A percentile compares a stretch with the other conserved stretches of the same genome.
Evolutionary conservation across 2,329 filamentous ascomycete species (phyloP).

Genomic region (Alternaria arbusti): DNA sequence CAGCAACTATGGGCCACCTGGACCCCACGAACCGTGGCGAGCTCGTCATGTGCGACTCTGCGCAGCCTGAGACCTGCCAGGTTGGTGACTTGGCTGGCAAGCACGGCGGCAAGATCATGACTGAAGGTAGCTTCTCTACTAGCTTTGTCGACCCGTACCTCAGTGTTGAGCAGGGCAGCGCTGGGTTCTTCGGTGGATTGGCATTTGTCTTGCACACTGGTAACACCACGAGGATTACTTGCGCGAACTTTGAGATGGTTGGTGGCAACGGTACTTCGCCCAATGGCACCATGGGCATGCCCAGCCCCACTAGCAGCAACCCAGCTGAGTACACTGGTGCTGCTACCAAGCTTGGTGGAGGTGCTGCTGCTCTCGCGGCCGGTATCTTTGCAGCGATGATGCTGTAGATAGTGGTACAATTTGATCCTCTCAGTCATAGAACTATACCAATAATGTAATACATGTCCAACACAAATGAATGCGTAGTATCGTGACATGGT

Average conservation of each 20-base stretch:
- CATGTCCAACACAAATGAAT: not conserved
- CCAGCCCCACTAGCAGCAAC: conserved; percentile 14
- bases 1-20: conserved; percentile 45
- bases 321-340: conserved; percentile 23
- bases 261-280: conserved; percentile 12
- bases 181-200: conserved; percentile 58
- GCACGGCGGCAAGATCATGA: conserved; percentile 47
- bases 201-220: conserved; percentile 60
- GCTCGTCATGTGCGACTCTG: conserved; percentile 40
- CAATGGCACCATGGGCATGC: conserved; percentile 1
- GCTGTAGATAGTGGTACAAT: not conserved
- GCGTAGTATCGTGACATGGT: not conserved
- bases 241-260: conserved; percentile 58
- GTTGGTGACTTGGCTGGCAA: conserved; percentile 53
- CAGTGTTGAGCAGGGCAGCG: conserved; percentile 49
- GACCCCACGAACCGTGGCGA: conserved; percentile 48
- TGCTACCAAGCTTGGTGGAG: conserved; percentile 10
- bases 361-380: conserved; percentile 11
- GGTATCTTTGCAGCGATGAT: conserved; percentile 19
- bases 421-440: not conserved
- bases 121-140: conserved; percentile 32
- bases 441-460: not conserved
- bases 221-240: conserved; percentile 60
- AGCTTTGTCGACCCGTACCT: conserved; percentile 57
- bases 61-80: conserved; percentile 44